Percentiles rank a stretch among this genome's conserved stretches.
These are phyloP conservation scores for Metarhizium anisopliae DNA, from an alignment of 2,329 filamentous ascomycete species.

Conservation along the genomic window DNA sequence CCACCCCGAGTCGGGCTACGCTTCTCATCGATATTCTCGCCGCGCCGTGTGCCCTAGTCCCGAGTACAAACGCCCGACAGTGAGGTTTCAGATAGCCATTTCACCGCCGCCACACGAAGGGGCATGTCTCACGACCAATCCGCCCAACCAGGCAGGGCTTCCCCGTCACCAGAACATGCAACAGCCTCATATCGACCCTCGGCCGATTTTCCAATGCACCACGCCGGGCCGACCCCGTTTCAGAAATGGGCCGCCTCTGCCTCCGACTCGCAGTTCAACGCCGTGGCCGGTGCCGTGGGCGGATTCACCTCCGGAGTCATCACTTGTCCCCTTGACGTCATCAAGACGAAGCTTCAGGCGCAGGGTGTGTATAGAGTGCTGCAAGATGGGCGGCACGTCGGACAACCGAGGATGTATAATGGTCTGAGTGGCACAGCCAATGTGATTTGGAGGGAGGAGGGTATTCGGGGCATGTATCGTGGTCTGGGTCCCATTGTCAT, in stretches of 20 bases:
- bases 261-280: constrained; percentile 63
- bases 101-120: neutral
- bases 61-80: neutral
- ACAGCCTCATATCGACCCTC: constrained; percentile 24
- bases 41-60: neutral
- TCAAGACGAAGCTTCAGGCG: constrained; percentile 96
- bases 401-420: constrained; percentile 60
- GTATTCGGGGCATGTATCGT: constrained; percentile 82
- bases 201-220: constrained; percentile 23
- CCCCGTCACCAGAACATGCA: constrained; percentile 27
- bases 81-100: neutral
- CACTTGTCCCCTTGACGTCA: constrained; percentile 95
- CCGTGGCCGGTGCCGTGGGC: constrained; percentile 76
- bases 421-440: constrained; percentile 80
- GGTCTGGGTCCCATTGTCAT: constrained; percentile 90
- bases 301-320: constrained; percentile 91
- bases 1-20: neutral
- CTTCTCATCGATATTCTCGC: neutral
- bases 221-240: constrained; percentile 29
- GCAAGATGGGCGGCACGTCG: constrained; percentile 38
- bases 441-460: constrained; percentile 82
- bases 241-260: constrained; percentile 48
- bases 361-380: constrained; percentile 69
- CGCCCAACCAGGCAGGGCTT: constrained; percentile 21
- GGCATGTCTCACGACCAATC: constrained; percentile 46